Conservation (phyloP, 2,329 filamentous ascomycete species). For the Talaromyces pinophilus region DNA sequence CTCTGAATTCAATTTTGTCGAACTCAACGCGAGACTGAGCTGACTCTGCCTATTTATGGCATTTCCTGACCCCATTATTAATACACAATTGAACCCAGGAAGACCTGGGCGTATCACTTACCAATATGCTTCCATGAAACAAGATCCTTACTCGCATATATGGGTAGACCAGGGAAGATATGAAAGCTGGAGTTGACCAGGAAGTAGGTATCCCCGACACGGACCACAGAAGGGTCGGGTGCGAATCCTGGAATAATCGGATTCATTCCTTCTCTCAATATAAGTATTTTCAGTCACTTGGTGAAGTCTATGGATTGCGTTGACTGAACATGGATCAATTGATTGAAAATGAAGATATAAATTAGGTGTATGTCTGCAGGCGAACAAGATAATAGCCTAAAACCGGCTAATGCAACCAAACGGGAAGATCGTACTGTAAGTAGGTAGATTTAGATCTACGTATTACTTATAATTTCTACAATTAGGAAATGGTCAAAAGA, state of each 20-base stretch:
- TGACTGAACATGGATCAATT: no score
- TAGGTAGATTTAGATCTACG: neutral
- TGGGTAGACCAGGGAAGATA: constrained; percentile 68
- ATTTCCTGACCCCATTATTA: neutral
- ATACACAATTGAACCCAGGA: neutral
- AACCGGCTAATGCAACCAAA: neutral
- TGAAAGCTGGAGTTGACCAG: constrained; percentile 68
- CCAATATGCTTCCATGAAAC: constrained; percentile 36
- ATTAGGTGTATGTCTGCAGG: neutral
- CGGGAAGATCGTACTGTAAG: no score
- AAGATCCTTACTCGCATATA: constrained; percentile 39
- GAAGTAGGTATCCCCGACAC: constrained; percentile 27
- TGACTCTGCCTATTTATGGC: constrained; percentile 1
- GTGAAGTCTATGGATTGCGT: neutral
- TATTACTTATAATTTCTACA: no score
- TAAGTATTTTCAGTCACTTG: neutral
- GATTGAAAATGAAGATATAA: neutral
- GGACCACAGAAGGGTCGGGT: constrained; percentile 26
- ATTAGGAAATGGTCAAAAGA: neutral
- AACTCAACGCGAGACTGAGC: neutral
- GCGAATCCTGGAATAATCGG: constrained; percentile 27
- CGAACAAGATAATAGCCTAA: neutral
- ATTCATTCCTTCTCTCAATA: constrained; percentile 7
- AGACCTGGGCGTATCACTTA: neutral
- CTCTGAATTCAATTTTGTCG: neutral